Conservation (phyloP, 2,329 filamentous ascomycete species). For the Beauveria australis region DNA sequence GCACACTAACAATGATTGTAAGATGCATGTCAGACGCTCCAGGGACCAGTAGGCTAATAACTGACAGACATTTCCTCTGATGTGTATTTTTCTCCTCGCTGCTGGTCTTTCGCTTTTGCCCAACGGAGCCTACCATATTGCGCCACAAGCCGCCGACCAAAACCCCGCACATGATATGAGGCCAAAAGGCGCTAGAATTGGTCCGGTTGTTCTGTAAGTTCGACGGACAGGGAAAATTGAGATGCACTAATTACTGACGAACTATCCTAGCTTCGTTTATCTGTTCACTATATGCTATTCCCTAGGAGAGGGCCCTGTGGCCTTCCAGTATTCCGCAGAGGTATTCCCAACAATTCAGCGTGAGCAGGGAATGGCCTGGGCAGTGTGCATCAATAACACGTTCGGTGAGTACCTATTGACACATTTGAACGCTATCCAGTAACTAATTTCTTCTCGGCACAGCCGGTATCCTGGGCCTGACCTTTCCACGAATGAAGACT, state of each 20-base stretch:
- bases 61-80: slow-evolving; percentile 19
- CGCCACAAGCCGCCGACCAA: slow-evolving; percentile 11
- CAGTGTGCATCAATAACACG: slow-evolving; percentile 34
- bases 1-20: slow-evolving; percentile 19
- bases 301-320: slow-evolving; percentile 51
- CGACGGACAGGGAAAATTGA: not conserved
- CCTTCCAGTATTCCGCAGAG: slow-evolving; percentile 57
- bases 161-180: slow-evolving; percentile 12
- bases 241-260: not conserved
- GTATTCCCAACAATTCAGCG: slow-evolving; percentile 59
- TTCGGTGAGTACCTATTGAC: slow-evolving; percentile 14
- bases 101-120: slow-evolving; percentile 19
- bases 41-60: slow-evolving; percentile 6
- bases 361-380: slow-evolving; percentile 59
- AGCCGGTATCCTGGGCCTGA: slow-evolving; percentile 46
- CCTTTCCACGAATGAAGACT: slow-evolving; percentile 37
- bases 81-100: slow-evolving; percentile 21
- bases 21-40: not conserved
- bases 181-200: slow-evolving; percentile 14
- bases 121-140: slow-evolving; percentile 11
- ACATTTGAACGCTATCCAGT: not conserved
- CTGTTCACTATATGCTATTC: slow-evolving; percentile 22
- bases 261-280: slow-evolving; percentile 18
- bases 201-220: slow-evolving; percentile 15
- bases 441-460: not conserved